Evolutionary conservation across 2,329 filamentous ascomycete genomes (phyloP).

Genomic region (Aspergillus melleus): DNA sequence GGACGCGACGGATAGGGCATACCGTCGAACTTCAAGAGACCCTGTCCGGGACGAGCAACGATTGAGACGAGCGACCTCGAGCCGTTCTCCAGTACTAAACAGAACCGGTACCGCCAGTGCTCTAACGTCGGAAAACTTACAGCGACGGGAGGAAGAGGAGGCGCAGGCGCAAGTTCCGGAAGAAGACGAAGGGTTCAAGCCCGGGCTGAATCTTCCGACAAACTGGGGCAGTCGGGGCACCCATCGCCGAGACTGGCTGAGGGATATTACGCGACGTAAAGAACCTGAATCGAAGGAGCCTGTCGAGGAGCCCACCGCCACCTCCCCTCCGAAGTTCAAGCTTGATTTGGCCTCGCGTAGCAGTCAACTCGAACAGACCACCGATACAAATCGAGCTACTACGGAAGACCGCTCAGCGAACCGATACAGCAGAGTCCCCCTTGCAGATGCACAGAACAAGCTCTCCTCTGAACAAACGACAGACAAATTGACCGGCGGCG

Average conservation of each 20-base stretch:
- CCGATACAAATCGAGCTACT: constrained; percentile 20
- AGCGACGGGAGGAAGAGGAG: constrained; percentile 33
- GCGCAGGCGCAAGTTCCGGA: constrained; percentile 14
- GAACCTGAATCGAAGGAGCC: constrained; percentile 18
- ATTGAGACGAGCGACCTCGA: constrained; percentile 39
- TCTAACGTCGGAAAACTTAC: constrained; percentile 39
- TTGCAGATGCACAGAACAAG: constrained; percentile 15
- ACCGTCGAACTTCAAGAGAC: constrained; percentile 36
- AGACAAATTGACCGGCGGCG: constrained; percentile 21
- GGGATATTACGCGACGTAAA: constrained; percentile 28
- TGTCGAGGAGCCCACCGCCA: constrained; percentile 17
- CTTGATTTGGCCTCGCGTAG: constrained; percentile 29
- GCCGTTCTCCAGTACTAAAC: constrained; percentile 41
- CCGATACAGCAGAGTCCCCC: constrained; percentile 11
- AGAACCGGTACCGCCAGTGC: constrained; percentile 29
- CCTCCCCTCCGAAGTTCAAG: constrained; percentile 23
- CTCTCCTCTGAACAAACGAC: constrained; percentile 15
- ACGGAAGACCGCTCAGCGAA: constrained; percentile 24
- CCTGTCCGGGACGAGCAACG: constrained; percentile 41
- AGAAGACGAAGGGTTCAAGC: constrained; percentile 28
- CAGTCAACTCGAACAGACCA: constrained; percentile 26
- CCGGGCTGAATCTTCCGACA: constrained; percentile 37
- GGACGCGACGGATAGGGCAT: constrained; percentile 33
- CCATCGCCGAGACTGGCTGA: constrained; percentile 37
- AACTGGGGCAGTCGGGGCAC: constrained; percentile 38